These are phyloP conservation scores for Trichothecium roseum DNA, from an alignment of 2,329 filamentous ascomycete genomes.

Conservation along the genomic window DNA sequence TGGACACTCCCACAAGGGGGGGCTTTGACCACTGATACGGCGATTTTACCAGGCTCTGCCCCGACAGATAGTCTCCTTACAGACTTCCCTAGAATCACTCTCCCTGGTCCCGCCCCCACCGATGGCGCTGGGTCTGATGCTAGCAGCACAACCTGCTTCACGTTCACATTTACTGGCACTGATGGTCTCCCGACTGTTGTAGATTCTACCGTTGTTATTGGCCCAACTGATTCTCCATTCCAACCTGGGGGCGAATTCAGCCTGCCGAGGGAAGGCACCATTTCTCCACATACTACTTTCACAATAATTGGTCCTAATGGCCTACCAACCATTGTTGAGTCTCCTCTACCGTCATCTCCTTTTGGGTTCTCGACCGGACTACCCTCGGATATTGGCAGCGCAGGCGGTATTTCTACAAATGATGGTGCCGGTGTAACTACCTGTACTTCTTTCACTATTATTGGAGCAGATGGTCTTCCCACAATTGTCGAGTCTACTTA, in stretches of 20 bases:
- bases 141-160: conserved; percentile 3
- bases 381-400: conserved; percentile 3
- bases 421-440: conserved; percentile 6
- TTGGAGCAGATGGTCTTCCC: conserved; percentile 6
- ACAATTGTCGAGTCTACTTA: conserved; percentile 4
- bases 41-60: background rate
- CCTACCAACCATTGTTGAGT: background rate
- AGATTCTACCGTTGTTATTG: conserved; percentile 3
- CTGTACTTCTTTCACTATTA: conserved; percentile 4
- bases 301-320: background rate
- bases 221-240: conserved; percentile 1
- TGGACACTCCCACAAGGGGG: background rate
- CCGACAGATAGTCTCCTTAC: conserved; percentile 1
- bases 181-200: conserved; percentile 7
- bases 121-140: conserved; percentile 9
- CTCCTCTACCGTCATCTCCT: background rate
- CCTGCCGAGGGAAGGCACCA: too few relatives aligned
- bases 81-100: conserved; percentile 1
- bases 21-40: background rate
- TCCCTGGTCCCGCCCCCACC: conserved; percentile 7
- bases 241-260: too few relatives aligned
- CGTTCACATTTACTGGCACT: conserved; percentile 9
- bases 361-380: background rate
- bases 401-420: conserved; percentile 1
- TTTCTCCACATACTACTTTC: too few relatives aligned